These are phyloP conservation scores for Nakaseomyces delphensis DNA, from an alignment of 1,139 yeast genomes.

Conservation along the genomic window DNA sequence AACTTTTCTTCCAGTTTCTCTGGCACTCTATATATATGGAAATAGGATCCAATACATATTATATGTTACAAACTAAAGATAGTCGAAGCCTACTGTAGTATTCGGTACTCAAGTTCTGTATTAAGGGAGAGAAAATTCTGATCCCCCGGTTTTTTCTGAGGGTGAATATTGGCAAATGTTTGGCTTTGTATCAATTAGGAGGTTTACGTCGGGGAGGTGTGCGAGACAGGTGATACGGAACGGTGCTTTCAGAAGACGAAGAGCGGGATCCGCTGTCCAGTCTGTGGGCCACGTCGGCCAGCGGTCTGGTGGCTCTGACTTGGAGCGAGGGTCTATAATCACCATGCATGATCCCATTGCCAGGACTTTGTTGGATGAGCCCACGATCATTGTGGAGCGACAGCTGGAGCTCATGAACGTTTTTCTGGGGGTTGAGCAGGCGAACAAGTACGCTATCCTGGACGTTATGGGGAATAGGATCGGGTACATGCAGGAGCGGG, in stretches of 20 bases:
- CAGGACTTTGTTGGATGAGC: slow-evolving; percentile 50
- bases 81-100: too few species aligned
- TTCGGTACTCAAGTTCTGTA: too few species aligned
- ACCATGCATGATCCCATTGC: slow-evolving; percentile 20
- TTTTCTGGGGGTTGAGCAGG: slow-evolving; percentile 83
- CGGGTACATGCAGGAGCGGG: slow-evolving; percentile 78
- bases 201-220: background rate
- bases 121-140: too few species aligned
- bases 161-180: background rate
- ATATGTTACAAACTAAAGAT: too few species aligned
- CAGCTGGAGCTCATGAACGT: slow-evolving; percentile 82
- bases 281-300: too few species aligned
- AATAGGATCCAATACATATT: too few species aligned
- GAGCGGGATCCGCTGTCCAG: too few species aligned
- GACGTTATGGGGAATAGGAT: slow-evolving; percentile 64
- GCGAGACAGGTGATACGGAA: slow-evolving; percentile 1
- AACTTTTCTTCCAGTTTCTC: too few species aligned
- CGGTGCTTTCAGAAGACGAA: slow-evolving; percentile 2
- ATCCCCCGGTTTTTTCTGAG: too few species aligned
- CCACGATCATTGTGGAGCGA: slow-evolving; percentile 79
- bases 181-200: background rate
- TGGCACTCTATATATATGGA: too few species aligned
- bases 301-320: background rate
- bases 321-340: slow-evolving; percentile 10
- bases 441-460: slow-evolving; percentile 67